A percentile compares a stretch with the other conserved stretches of the same genome.
Evolutionary conservation across 2,329 filamentous ascomycete species (phyloP).

Genomic region (Aspergillus quadrilineatus): DNA sequence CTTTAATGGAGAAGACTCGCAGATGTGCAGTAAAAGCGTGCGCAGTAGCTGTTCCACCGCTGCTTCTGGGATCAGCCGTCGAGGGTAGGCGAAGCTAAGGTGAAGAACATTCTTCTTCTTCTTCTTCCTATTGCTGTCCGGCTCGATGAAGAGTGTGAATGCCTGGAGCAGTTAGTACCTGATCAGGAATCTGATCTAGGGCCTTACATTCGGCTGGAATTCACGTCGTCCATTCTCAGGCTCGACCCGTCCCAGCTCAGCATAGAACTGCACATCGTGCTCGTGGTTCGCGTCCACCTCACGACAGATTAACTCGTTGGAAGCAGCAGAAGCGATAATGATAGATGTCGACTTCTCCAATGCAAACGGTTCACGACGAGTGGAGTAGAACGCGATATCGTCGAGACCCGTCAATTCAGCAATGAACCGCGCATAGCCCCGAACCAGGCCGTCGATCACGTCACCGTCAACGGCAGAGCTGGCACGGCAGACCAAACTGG

Average conservation of each 20-base stretch:
- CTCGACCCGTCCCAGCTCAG: constrained; percentile 18
- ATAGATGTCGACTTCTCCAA: constrained; percentile 7
- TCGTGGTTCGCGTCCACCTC: constrained; percentile 17
- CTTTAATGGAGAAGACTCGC: constrained; percentile 15
- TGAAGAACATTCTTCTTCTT: constrained; percentile 1
- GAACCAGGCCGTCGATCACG: constrained; percentile 18
- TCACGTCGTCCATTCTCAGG: constrained; percentile 21
- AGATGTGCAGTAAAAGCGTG: constrained; percentile 17
- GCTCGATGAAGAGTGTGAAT: constrained; percentile 19
- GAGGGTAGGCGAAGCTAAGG: constrained; percentile 22
- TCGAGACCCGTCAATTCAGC: constrained; percentile 26
- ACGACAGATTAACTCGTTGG: not conserved
- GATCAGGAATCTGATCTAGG: not conserved
- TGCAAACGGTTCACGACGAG: constrained; percentile 9
- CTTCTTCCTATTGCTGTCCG: not conserved
- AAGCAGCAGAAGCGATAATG: constrained; percentile 17
- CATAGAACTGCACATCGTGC: constrained; percentile 22
- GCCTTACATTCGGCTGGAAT: constrained; percentile 11
- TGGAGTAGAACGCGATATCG: constrained; percentile 26
- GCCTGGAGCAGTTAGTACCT: constrained; percentile 15
- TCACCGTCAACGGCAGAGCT: constrained; percentile 9
- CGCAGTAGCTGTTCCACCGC: constrained; percentile 24
- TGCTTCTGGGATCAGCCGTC: constrained; percentile 19
- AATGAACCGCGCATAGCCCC: constrained; percentile 29
- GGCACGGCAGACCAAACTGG: constrained; percentile 14